Conservation (phyloP, 129 eudicot species). For the Ambrosia artemisiifolia region DNA sequence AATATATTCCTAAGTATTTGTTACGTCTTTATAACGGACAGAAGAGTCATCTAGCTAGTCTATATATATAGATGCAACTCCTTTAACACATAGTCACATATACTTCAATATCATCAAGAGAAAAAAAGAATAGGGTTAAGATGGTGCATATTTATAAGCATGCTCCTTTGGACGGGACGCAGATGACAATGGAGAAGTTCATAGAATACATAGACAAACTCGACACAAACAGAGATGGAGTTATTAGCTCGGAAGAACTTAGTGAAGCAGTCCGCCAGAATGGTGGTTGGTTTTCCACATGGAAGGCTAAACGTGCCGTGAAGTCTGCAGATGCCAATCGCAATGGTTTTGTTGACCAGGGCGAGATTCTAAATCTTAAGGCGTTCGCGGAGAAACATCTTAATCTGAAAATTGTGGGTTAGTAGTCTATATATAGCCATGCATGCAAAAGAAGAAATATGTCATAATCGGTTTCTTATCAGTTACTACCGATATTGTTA, state of each 20-base stretch:
- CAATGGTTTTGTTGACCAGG: conserved; percentile 22
- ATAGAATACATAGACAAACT: conserved; percentile 15
- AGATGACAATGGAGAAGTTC: conserved; percentile 30
- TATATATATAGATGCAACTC: too few relatives aligned
- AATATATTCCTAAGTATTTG: too few relatives aligned
- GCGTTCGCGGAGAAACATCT: conserved; percentile 38
- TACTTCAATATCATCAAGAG: too few relatives aligned
- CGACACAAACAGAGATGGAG: conserved; percentile 21
- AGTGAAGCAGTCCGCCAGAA: conserved; percentile 13
- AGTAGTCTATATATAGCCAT: too few relatives aligned
- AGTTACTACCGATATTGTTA: too few relatives aligned
- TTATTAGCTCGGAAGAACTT: conserved; percentile 31
- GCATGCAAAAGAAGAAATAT: too few relatives aligned
- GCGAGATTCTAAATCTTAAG: conserved; percentile 26
- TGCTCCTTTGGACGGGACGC: background rate
- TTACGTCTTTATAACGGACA: too few relatives aligned
- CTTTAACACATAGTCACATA: too few relatives aligned
- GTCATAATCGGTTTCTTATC: too few relatives aligned
- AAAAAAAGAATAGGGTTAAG: background rate
- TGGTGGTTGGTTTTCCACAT: conserved; percentile 22
- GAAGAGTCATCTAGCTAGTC: too few relatives aligned
- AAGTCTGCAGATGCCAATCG: conserved; percentile 22
- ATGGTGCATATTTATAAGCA: background rate
- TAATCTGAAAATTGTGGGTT: too few relatives aligned
- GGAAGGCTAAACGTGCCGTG: conserved; percentile 20